A percentile compares a stretch with the other conserved stretches of the same genome.
Evolutionary conservation across 306 rosid species (phyloP).

Genomic region (Malus fusca): DNA sequence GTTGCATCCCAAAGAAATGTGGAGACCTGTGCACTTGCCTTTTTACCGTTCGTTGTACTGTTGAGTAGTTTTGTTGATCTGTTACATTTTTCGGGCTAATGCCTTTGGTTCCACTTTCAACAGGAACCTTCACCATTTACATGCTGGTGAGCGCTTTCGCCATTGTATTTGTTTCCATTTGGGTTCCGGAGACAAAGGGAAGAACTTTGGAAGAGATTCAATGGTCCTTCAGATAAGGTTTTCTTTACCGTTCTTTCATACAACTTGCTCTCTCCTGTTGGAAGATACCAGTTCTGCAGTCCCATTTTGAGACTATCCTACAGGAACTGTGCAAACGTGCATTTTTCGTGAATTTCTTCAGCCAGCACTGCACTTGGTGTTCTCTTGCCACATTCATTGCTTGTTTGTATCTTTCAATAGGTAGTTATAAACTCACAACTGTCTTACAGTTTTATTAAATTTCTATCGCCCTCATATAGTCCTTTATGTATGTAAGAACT

Average conservation of each 20-base stretch:
- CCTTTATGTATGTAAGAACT: neutral
- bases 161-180: constrained; percentile 51
- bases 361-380: neutral
- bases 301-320: constrained; percentile 9
- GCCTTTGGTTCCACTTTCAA: constrained; percentile 14
- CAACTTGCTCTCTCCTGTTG: neutral
- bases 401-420: neutral
- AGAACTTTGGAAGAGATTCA: constrained; percentile 92
- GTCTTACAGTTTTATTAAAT: neutral
- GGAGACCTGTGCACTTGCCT: neutral
- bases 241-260: constrained; percentile 10
- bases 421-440: neutral
- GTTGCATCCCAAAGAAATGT: neutral
- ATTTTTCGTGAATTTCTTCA: constrained; percentile 8
- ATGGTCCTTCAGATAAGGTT: constrained; percentile 65
- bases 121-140: constrained; percentile 90
- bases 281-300: constrained; percentile 9
- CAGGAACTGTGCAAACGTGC: neutral
- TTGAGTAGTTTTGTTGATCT: neutral
- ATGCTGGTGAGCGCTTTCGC: constrained; percentile 52
- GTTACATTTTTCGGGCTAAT: neutral
- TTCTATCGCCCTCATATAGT: neutral
- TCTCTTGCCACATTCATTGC: neutral
- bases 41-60: neutral
- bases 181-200: constrained; percentile 97